phyloP scores from a whole-genome alignment of 176 grass and related monocot species.

The Cenchrus americanus region DNA sequence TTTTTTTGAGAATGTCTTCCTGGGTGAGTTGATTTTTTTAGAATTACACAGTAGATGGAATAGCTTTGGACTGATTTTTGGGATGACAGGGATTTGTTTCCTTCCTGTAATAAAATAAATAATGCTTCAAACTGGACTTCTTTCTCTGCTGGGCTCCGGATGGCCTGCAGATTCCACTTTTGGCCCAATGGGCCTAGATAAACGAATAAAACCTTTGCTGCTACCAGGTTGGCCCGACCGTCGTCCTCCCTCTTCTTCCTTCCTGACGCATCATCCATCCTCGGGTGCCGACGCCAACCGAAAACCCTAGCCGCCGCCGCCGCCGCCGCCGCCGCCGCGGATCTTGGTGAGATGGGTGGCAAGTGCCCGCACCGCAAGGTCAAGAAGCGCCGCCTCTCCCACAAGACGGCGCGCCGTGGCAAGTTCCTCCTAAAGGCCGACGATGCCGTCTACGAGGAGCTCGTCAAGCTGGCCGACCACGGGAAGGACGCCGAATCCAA shows the following conservation, averaged over 20 bases:
- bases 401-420: constrained; percentile 79
- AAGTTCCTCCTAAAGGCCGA: constrained; percentile 93
- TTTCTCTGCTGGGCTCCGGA: not conserved
- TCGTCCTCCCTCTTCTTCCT: not conserved
- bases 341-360: constrained; percentile 63
- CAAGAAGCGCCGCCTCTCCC: constrained; percentile 88
- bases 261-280: not conserved
- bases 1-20: too few relatives aligned
- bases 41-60: too few relatives aligned
- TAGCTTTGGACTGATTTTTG: not conserved
- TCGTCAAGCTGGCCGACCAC: constrained; percentile 77
- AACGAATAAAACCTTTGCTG: not conserved
- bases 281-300: not conserved
- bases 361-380: constrained; percentile 98
- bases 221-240: not conserved
- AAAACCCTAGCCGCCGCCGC: constrained; percentile 41
- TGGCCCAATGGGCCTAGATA: not conserved
- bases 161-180: not conserved
- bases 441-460: constrained; percentile 79
- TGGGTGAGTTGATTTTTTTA: not conserved
- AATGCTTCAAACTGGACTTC: too few relatives aligned
- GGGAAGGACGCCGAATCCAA: constrained; percentile 49
- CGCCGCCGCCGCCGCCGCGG: constrained; percentile 4
- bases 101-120: too few relatives aligned
- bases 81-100: not conserved